Base-by-base conservation (phyloP, 495 filamentous ascomycete species). In the Xylaria longipes region DNA sequence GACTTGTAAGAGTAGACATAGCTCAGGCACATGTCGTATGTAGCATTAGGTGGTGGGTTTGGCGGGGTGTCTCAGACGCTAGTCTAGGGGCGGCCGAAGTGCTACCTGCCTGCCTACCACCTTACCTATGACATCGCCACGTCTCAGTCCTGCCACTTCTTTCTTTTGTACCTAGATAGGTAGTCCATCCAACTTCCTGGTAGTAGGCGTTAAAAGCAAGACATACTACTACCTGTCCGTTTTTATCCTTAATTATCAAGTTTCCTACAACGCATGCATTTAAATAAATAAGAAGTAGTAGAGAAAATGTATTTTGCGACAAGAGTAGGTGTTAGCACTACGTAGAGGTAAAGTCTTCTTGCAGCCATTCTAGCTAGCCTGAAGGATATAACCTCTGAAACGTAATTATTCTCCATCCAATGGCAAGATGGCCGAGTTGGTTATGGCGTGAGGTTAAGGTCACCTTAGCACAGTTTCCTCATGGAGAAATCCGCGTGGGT, bases 371-470 rank as follows among this genome's bases (percentile, higher is more conserved):
- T 37, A 8, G 8, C 35, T 1, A 41, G 9, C 39, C 39, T 6
- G 39, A 41, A 12, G 39, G 1, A 12, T 41, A 41, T 41, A 41
- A 12, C 11, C 39, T 8, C 9, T 8, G 22, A 17, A 48, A 48
- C 1, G 7, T 3, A n/a, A n/a, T n/a, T n/a, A n/a, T n/a, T n/a
- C n/a, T n/a, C n/a, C n/a, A n/a, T 54, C 25, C n/a, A 25, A 31
- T 56, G 79, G 80, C 75, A 78, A 80, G 80, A 80, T 81, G 80
- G 80, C 80, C 80, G 80, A 81, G 79, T 81, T 80, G 80, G 80
- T 81, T 77, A 82, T 81, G 80, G 80, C 77, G 79, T 76, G 73
- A 82, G 80, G 79, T 82, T 82, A 82, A 81, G 80, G 80, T 77
- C 41, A 77, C 69, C 75, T 78, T 77, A 78, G 37, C 60, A 43